These are phyloP conservation scores for Didymella exigua DNA, from an alignment of 2,329 filamentous ascomycete species.

Conservation along the genomic window DNA sequence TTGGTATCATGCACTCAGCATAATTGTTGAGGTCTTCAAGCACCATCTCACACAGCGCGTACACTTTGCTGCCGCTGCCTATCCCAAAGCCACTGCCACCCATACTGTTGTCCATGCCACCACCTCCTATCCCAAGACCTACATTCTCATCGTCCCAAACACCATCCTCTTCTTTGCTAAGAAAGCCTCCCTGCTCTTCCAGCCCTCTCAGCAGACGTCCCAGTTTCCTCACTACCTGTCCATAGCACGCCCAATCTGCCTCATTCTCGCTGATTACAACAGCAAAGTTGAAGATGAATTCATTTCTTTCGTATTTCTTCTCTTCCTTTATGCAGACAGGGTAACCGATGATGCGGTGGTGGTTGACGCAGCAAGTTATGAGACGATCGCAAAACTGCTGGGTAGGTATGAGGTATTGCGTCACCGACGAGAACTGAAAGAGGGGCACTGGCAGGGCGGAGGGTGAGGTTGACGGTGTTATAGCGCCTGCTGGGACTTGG, in stretches of 20 bases:
- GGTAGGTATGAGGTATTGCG: conserved; percentile 91
- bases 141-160: conserved; percentile 39
- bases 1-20: conserved; percentile 97
- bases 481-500: conserved; percentile 67
- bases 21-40: conserved; percentile 96
- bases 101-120: conserved; percentile 11
- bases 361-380: conserved; percentile 75
- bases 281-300: conserved; percentile 98
- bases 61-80: conserved; percentile 58
- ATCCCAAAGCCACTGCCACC: conserved; percentile 30
- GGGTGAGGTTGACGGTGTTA: conserved; percentile 51
- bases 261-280: conserved; percentile 73
- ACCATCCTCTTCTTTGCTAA: conserved; percentile 65
- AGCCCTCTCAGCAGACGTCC: conserved; percentile 85
- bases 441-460: conserved; percentile 64
- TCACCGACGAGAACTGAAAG: conserved; percentile 83
- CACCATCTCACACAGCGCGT: conserved; percentile 79
- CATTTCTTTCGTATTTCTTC: conserved; percentile 84
- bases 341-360: conserved; percentile 82
- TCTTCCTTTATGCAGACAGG: conserved; percentile 81
- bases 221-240: conserved; percentile 83
- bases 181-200: conserved; percentile 87
- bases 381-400: conserved; percentile 95
- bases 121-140: conserved; percentile 9
- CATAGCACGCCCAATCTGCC: conserved; percentile 75